A percentile compares a stretch with the other conserved stretches of the same genome.
Conservation (phyloP, 805 yeast genomes). For the Cyberlindnera maclurae region DNA sequence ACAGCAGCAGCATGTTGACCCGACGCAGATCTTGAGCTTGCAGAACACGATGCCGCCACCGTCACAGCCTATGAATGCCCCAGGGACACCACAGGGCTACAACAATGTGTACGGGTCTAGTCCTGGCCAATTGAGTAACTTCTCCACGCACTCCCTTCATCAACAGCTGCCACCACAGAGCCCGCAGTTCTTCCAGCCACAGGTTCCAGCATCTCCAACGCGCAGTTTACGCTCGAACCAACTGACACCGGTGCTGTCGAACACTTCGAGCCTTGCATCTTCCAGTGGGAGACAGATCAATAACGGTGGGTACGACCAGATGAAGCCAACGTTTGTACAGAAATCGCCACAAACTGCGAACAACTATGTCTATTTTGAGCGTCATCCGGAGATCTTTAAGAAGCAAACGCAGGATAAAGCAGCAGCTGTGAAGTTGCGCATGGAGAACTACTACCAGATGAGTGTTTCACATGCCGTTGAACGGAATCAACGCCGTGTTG, state of each 20-base stretch:
- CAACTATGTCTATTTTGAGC: constrained; percentile 24
- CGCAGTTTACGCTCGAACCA: constrained; percentile 24
- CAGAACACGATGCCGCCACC: constrained; percentile 26
- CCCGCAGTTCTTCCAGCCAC: constrained; percentile 24
- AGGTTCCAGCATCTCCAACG: constrained; percentile 28
- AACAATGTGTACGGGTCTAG: constrained; percentile 15
- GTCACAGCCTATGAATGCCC: constrained; percentile 15
- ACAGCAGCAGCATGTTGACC: constrained; percentile 12
- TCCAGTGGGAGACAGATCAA: constrained; percentile 4
- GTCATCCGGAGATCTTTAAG: constrained; percentile 25
- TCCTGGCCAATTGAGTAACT: constrained; percentile 20
- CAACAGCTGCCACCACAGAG: constrained; percentile 21
- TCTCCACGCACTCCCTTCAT: constrained; percentile 7
- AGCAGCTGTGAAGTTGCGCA: constrained; percentile 56
- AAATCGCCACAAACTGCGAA: constrained; percentile 4
- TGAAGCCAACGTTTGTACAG: constrained; percentile 11
- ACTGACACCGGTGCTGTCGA: constrained; percentile 20
- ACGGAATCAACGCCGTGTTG: constrained; percentile 86
- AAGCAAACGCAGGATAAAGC: constrained; percentile 26
- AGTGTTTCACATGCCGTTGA: constrained; percentile 91
- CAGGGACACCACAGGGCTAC: constrained; percentile 14
- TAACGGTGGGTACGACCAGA: constrained; percentile 1
- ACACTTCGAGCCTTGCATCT: constrained; percentile 19
- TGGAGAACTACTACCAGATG: constrained; percentile 88
- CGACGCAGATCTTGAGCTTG: constrained; percentile 22